These are phyloP conservation scores for Colletotrichum australisinense DNA, from an alignment of 2,329 filamentous ascomycete species.

Conservation along the genomic window DNA sequence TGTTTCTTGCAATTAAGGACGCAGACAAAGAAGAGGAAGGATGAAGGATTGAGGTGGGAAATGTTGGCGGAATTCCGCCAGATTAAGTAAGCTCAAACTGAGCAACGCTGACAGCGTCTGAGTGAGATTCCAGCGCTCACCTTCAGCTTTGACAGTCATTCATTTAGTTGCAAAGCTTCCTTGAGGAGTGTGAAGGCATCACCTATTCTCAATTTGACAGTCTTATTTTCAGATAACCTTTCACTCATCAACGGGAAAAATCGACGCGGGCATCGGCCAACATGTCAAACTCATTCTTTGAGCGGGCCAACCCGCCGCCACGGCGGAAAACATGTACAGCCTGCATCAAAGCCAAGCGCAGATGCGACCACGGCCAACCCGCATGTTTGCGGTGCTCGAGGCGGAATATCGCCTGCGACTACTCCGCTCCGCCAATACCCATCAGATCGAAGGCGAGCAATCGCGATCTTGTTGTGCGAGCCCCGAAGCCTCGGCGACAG, in stretches of 20 bases:
- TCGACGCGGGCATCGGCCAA: background rate
- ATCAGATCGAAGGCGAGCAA: background rate
- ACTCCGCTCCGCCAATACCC: conserved; percentile 42
- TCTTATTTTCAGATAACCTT: background rate
- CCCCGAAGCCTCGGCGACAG: background rate
- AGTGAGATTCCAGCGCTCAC: background rate
- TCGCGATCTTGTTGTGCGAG: background rate
- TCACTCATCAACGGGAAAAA: background rate
- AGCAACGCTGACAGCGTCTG: background rate
- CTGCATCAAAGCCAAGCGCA: conserved; percentile 68
- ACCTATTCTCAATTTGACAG: background rate
- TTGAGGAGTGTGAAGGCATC: too few species aligned
- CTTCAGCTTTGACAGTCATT: background rate
- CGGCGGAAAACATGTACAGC: conserved; percentile 67
- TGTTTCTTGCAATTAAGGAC: too few species aligned
- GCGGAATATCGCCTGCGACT: conserved; percentile 59
- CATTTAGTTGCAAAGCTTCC: background rate
- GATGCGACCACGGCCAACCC: conserved; percentile 64
- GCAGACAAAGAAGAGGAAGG: background rate
- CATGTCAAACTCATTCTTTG: conserved; percentile 40
- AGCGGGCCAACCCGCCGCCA: conserved; percentile 57
- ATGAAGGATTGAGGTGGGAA: background rate
- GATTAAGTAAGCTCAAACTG: conserved; percentile 15
- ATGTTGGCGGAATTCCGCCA: conserved; percentile 32
- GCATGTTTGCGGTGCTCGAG: conserved; percentile 63